Evolutionary conservation across 2,329 filamentous ascomycete species (phyloP).

Genomic region (Celoporthe dispersa): DNA sequence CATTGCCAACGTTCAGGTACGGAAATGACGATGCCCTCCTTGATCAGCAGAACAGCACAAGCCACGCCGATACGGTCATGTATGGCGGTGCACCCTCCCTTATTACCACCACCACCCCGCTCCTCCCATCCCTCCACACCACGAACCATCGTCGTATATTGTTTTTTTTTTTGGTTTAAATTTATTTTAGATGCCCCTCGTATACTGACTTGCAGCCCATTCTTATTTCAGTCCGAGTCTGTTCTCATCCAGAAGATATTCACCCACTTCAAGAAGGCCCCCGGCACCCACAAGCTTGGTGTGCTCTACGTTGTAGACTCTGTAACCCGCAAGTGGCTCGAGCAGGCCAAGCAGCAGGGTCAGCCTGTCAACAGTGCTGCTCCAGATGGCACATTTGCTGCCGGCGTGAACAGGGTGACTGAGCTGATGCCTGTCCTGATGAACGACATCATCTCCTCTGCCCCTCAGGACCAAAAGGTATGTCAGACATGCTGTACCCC

Average conservation of each 20-base stretch:
- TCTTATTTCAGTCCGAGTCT: constrained; percentile 76
- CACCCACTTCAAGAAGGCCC: constrained; percentile 95
- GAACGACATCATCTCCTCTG: constrained; percentile 89
- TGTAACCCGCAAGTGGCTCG: constrained; percentile 98
- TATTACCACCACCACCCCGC: constrained; percentile 17
- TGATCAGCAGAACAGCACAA: background rate
- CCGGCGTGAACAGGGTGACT: constrained; percentile 94
- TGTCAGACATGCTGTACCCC: constrained; percentile 45
- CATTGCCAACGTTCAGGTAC: constrained; percentile 88
- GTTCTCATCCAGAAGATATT: constrained; percentile 95
- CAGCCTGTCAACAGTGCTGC: constrained; percentile 82
- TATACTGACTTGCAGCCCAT: constrained; percentile 3
- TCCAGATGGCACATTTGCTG: constrained; percentile 89
- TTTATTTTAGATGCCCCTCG: background rate
- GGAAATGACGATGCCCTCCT: constrained; percentile 36
- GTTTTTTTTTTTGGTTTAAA: no score
- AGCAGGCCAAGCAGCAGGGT: constrained; percentile 85
- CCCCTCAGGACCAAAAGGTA: constrained; percentile 97
- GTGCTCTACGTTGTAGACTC: constrained; percentile 99
- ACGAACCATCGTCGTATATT: background rate
- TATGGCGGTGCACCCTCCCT: background rate
- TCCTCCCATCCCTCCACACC: constrained; percentile 16
- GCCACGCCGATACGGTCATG: background rate
- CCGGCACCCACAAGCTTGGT: constrained; percentile 94
- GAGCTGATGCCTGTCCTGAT: constrained; percentile 92